Conservation (phyloP, 305 asterid species). For the Plantago coronopus region DNA sequence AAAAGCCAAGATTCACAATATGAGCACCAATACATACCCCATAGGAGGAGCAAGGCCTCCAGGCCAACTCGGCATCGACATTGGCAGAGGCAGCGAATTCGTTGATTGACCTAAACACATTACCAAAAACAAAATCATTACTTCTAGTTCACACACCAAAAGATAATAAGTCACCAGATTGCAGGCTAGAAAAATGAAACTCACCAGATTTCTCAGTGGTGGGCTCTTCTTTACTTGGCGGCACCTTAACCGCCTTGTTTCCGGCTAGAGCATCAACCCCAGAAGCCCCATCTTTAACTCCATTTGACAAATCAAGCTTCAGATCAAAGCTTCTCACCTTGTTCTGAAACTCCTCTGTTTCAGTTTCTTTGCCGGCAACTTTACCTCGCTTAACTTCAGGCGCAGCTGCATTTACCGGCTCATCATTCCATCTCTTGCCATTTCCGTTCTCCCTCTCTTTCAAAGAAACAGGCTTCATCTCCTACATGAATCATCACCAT, state of each 20-base stretch:
- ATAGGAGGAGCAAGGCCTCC: constrained; percentile 78
- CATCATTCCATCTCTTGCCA: constrained; percentile 31
- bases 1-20: constrained; percentile 15
- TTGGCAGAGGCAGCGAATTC: constrained; percentile 54
- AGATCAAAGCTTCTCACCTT: constrained; percentile 48
- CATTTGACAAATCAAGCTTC: constrained; percentile 64
- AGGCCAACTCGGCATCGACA: constrained; percentile 87
- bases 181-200: not conserved
- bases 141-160: not conserved
- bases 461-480: constrained; percentile 25
- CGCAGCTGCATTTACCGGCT: constrained; percentile 19
- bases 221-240: constrained; percentile 29
- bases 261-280: constrained; percentile 18
- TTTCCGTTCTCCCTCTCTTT: constrained; percentile 40
- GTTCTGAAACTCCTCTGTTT: constrained; percentile 30
- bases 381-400: constrained; percentile 45
- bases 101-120: constrained; percentile 46
- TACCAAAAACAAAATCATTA: not conserved
- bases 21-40: constrained; percentile 56
- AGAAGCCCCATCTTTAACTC: constrained; percentile 48
- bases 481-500: constrained; percentile 32
- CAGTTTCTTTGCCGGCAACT: constrained; percentile 34
- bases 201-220: constrained; percentile 36
- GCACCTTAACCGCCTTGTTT: constrained; percentile 34
- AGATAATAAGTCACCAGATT: too few species aligned